phyloP scores from a whole-genome alignment of 495 filamentous ascomycete species.

The Immersiella caudata region DNA sequence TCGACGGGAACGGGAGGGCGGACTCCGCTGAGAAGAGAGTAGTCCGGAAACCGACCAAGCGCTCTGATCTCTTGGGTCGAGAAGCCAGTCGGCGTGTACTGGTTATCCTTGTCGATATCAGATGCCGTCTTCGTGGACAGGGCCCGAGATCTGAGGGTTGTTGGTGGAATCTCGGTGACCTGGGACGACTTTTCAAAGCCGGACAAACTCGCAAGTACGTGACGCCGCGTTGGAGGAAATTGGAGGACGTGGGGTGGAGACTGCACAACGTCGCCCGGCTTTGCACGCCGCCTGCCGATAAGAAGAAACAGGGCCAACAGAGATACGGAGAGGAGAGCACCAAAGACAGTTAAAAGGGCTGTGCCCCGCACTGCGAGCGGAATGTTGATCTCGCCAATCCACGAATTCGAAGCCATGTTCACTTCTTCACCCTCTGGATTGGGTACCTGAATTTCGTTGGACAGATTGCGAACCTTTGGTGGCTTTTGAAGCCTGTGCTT shows the following conservation, averaged over 20 bases:
- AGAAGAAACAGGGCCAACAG: neutral
- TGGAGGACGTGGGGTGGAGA: conserved; percentile 21
- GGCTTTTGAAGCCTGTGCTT: too few species aligned
- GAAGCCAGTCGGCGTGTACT: conserved; percentile 45
- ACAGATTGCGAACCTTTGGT: too few species aligned
- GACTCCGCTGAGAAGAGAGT: conserved; percentile 76
- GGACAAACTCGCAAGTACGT: conserved; percentile 42
- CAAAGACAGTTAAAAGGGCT: neutral
- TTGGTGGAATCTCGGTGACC: conserved; percentile 11
- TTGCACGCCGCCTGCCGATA: neutral
- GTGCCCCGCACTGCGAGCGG: neutral
- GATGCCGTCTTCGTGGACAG: conserved; percentile 24
- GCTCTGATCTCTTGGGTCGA: conserved; percentile 71
- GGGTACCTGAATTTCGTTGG: neutral
- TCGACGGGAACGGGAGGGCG: conserved; percentile 68
- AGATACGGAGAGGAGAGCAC: neutral
- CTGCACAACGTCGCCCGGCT: neutral
- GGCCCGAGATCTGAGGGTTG: conserved; percentile 20
- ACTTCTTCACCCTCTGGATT: neutral
- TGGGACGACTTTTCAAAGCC: conserved; percentile 21
- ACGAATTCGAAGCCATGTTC: neutral
- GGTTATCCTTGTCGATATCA: conserved; percentile 19
- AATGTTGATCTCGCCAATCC: neutral
- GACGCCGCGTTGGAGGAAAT: conserved; percentile 39
- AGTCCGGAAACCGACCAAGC: conserved; percentile 83